These are phyloP conservation scores for Spergularia marina DNA, from an alignment of 148 eudicot genomes.

Conservation along the genomic window DNA sequence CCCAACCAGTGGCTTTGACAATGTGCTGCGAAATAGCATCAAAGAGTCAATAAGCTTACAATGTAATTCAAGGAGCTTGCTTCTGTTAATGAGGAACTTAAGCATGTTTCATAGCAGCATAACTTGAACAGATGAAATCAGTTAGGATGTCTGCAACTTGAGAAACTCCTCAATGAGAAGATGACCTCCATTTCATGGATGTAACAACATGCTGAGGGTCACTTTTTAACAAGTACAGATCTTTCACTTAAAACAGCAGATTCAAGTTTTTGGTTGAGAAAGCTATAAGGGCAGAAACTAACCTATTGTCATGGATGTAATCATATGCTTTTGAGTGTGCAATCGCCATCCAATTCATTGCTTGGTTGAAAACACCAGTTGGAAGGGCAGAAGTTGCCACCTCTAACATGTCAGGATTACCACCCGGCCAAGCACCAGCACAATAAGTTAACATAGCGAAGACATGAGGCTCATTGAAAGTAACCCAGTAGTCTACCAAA, in stretches of 20 bases:
- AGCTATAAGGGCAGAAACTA: not conserved
- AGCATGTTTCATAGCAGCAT: slow-evolving; percentile 6
- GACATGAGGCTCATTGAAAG: slow-evolving; percentile 98
- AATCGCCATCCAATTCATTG: slow-evolving; percentile 85
- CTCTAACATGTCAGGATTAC: slow-evolving; percentile 97
- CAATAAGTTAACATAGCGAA: slow-evolving; percentile 92
- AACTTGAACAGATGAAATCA: not conserved
- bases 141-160: slow-evolving; percentile 8
- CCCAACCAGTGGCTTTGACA: slow-evolving; percentile 61
- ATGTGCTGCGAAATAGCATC: slow-evolving; percentile 41
- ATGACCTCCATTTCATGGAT: slow-evolving; percentile 7
- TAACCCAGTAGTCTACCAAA: slow-evolving; percentile 92
- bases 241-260: not conserved
- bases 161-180: not conserved
- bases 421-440: slow-evolving; percentile 99
- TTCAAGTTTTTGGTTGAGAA: slow-evolving; percentile 2
- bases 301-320: slow-evolving; percentile 95
- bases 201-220: not conserved
- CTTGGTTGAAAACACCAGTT: slow-evolving; percentile 75
- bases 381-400: slow-evolving; percentile 93
- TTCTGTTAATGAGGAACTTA: not conserved
- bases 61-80: slow-evolving; percentile 11
- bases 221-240: not conserved
- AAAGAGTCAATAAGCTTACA: not conserved
- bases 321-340: slow-evolving; percentile 96